Evolutionary conservation across 1,284 basidiomycete genomes (phyloP).

Genomic region (Sporisorium iseilematis-ciliati): DNA sequence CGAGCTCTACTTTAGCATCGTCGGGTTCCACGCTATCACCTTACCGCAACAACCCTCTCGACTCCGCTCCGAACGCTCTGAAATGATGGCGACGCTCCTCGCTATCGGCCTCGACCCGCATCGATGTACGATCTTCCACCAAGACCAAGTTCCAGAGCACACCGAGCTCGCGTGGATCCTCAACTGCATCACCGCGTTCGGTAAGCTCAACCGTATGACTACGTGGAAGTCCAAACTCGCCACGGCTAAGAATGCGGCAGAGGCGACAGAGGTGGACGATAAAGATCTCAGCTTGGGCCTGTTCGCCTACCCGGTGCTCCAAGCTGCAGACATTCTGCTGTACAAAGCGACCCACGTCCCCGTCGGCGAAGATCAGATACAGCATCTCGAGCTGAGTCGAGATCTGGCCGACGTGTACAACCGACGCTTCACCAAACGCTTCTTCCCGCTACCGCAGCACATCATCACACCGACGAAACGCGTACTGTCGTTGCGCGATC

Average conservation of each 20-base stretch:
- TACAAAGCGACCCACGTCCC: slow-evolving; percentile 94
- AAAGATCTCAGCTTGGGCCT: slow-evolving; percentile 84
- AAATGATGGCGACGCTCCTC: slow-evolving; percentile 85
- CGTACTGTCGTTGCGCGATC: slow-evolving; percentile 83
- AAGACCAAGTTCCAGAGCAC: slow-evolving; percentile 89
- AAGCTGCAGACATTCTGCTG: slow-evolving; percentile 90
- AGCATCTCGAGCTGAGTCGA: slow-evolving; percentile 88
- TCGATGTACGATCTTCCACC: slow-evolving; percentile 83
- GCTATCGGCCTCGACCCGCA: slow-evolving; percentile 87
- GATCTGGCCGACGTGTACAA: slow-evolving; percentile 89
- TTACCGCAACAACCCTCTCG: slow-evolving; percentile 55
- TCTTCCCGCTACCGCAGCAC: slow-evolving; percentile 81
- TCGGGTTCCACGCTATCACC: slow-evolving; percentile 75
- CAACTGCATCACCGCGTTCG: slow-evolving; percentile 85
- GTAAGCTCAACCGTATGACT: slow-evolving; percentile 87
- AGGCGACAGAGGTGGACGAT: slow-evolving; percentile 83
- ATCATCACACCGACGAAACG: slow-evolving; percentile 79
- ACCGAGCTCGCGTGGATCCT: slow-evolving; percentile 92
- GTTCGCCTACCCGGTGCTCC: slow-evolving; percentile 91
- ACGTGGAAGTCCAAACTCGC: slow-evolving; percentile 93
- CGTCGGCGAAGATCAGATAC: slow-evolving; percentile 93
- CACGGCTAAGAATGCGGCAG: slow-evolving; percentile 75
- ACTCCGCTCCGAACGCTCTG: slow-evolving; percentile 72
- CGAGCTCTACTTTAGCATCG: slow-evolving; percentile 80
- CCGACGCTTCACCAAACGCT: slow-evolving; percentile 71